phyloP scores from a whole-genome alignment of 345 rosid genomes.

The Corymbia maculata region DNA sequence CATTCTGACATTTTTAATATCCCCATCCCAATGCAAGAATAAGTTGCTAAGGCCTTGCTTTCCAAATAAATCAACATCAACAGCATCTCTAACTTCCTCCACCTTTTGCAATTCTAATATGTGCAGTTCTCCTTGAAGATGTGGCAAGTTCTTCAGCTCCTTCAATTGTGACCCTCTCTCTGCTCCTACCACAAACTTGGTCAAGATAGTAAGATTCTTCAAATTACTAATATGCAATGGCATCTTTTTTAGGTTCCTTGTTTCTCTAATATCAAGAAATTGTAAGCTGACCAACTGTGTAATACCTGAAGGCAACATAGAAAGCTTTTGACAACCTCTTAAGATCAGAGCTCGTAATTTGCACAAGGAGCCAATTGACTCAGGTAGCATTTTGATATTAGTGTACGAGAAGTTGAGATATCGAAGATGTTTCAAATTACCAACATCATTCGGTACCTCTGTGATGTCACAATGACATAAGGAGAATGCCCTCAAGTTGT shows the following conservation, averaged over 20 bases:
- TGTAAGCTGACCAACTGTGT: neutral
- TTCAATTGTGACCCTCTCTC: neutral
- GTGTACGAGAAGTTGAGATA: neutral
- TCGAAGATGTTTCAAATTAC: neutral
- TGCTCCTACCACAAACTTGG: neutral
- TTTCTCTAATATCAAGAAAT: neutral
- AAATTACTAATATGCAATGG: neutral
- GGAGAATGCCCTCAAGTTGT: neutral
- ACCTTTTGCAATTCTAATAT: neutral
- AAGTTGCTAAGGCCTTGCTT: neutral
- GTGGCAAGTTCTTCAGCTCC: neutral
- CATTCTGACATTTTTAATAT: neutral
- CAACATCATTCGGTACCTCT: neutral
- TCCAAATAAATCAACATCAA: neutral
- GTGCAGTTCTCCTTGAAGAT: neutral
- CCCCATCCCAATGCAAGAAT: neutral
- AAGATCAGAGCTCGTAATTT: neutral
- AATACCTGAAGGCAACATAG: neutral
- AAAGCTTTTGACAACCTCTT: neutral
- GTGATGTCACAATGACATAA: neutral
- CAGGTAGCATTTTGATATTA: neutral
- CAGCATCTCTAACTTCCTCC: neutral
- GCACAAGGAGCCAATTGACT: neutral
- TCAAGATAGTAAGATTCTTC: neutral
- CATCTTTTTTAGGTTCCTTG: neutral